These are phyloP conservation scores for Rhodotorula sp. DNA, from an alignment of 1,284 basidiomycete species.

Conservation along the genomic window DNA sequence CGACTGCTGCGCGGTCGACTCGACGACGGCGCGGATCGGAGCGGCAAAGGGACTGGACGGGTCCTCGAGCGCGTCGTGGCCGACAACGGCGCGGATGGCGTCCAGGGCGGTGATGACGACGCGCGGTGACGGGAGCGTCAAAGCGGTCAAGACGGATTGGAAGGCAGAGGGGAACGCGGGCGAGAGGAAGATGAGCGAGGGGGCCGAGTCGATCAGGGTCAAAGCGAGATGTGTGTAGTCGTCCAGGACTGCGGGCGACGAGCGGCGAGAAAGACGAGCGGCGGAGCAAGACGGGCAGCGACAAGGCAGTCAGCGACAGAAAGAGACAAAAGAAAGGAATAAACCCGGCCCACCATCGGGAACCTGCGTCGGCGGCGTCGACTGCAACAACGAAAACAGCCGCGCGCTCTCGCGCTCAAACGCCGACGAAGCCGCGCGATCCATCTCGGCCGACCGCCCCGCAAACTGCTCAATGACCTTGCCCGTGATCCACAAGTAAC, in stretches of 20 bases:
- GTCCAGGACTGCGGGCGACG: constrained; percentile 82
- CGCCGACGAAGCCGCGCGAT: constrained; percentile 56
- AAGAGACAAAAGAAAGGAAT: neutral
- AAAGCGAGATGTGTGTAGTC: constrained; percentile 85
- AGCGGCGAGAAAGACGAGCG: neutral
- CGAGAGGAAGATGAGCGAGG: constrained; percentile 74
- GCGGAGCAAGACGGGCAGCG: too few species aligned
- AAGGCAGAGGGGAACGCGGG: constrained; percentile 72
- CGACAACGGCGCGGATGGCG: constrained; percentile 69
- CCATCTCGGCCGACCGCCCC: constrained; percentile 50
- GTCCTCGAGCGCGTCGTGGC: constrained; percentile 54
- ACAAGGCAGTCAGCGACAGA: too few species aligned
- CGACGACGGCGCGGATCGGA: constrained; percentile 65
- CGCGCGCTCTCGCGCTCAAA: constrained; percentile 73
- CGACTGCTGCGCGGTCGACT: constrained; percentile 71
- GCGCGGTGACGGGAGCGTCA: constrained; percentile 75
- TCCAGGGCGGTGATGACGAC: constrained; percentile 78
- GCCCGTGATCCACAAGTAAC: constrained; percentile 85
- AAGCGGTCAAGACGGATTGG: constrained; percentile 68
- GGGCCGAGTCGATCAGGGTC: constrained; percentile 65
- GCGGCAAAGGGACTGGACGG: constrained; percentile 55
- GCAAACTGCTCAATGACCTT: constrained; percentile 62
- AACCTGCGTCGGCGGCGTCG: constrained; percentile 65
- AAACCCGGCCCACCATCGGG: constrained; percentile 66
- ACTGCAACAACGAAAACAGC: constrained; percentile 64